Conservation (phyloP, 2,329 filamentous ascomycete genomes). For the Colletotrichum orbiculare region DNA sequence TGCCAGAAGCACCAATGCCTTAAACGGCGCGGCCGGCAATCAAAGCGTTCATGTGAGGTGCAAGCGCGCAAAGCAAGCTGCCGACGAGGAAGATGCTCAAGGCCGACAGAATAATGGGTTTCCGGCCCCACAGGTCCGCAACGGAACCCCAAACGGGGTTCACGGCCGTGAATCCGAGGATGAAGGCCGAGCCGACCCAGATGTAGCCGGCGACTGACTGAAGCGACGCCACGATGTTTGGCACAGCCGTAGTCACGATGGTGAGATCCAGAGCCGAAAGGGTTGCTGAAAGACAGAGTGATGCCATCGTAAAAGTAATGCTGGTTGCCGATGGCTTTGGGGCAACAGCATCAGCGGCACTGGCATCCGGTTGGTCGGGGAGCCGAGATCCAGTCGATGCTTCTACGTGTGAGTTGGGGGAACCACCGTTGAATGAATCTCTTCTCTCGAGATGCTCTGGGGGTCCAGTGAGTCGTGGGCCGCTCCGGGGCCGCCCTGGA, state of each 20-base stretch:
- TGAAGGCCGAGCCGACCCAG: conserved; percentile 61
- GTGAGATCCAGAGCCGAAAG: conserved; percentile 60
- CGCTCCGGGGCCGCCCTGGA: too few relatives aligned
- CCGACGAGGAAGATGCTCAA: conserved; percentile 59
- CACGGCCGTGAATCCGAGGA: conserved; percentile 56
- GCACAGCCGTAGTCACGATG: conserved; percentile 62
- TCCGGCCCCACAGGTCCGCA: conserved; percentile 58
- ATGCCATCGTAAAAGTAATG: conserved; percentile 50
- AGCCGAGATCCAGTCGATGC: background rate
- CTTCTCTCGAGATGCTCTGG: background rate
- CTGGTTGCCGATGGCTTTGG: conserved; percentile 9
- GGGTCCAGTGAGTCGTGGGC: too few relatives aligned
- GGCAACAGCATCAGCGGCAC: background rate
- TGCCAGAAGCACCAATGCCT: conserved; percentile 58
- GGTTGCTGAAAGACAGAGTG: conserved; percentile 46
- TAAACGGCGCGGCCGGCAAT: conserved; percentile 53
- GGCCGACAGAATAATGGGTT: conserved; percentile 49
- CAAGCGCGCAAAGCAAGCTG: conserved; percentile 64
- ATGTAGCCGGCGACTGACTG: conserved; percentile 48
- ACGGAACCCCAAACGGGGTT: conserved; percentile 49
- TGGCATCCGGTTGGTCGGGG: background rate
- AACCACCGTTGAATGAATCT: background rate
- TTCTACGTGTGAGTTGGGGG: background rate
- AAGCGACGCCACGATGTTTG: conserved; percentile 56
- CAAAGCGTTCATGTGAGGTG: conserved; percentile 52